Conservation (phyloP, 345 rosid genomes). For the Microcos paniculata region DNA sequence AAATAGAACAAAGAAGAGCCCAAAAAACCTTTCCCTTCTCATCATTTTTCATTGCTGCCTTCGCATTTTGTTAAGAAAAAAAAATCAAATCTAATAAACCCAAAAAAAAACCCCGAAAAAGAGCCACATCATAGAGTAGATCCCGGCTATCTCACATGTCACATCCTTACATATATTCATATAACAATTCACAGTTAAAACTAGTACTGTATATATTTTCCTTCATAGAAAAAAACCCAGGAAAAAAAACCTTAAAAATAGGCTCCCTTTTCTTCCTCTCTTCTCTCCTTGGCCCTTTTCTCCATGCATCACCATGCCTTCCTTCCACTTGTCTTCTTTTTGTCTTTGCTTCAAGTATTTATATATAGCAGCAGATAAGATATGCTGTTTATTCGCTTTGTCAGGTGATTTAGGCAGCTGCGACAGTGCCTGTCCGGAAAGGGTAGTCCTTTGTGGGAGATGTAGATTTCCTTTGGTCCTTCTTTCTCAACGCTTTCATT, state of each 20-base stretch:
- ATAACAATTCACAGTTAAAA: constrained; percentile 19
- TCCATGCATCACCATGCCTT: neutral
- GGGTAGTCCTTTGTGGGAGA: constrained; percentile 39
- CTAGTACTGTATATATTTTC: neutral
- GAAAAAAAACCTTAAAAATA: constrained; percentile 1
- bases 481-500: constrained; percentile 50
- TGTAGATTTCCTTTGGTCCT: constrained; percentile 39
- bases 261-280: neutral
- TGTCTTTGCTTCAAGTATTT: neutral
- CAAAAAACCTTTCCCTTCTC: neutral
- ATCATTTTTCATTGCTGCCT: neutral
- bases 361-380: neutral
- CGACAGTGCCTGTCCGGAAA: constrained; percentile 42
- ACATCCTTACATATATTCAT: constrained; percentile 4
- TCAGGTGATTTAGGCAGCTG: constrained; percentile 33
- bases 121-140: constrained; percentile 20
- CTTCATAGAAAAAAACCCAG: neutral
- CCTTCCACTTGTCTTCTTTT: neutral
- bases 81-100: constrained; percentile 1
- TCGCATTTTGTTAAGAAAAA: constrained; percentile 2
- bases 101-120: neutral
- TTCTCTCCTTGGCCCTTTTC: constrained; percentile 30
- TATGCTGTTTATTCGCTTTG: neutral
- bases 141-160: constrained; percentile 14
- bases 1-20: neutral